Percentiles rank a stretch among this genome's conserved stretches.
Evolutionary conservation across 2,329 filamentous ascomycete species (phyloP).

Genomic region (Dryadomyces quercus-mongolicae): DNA sequence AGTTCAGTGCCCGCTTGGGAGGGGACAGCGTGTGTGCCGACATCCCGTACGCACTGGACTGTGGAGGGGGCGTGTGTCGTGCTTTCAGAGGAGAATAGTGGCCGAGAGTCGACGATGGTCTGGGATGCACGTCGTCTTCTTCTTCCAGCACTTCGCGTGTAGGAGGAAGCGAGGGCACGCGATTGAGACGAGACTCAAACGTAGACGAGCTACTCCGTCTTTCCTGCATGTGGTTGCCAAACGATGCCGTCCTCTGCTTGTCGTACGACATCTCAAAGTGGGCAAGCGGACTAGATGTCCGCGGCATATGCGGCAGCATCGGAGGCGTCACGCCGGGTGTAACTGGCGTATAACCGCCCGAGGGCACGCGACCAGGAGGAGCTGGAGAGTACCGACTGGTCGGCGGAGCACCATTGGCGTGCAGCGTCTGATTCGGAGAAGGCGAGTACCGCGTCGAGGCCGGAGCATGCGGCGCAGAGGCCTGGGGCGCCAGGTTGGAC

Average conservation of each 20-base stretch:
- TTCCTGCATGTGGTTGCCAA: conserved; percentile 23
- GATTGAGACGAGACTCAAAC: conserved; percentile 41
- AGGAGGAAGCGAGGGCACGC: conserved; percentile 45
- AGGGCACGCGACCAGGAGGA: conserved; percentile 25
- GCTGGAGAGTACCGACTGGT: conserved; percentile 43
- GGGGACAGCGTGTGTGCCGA: conserved; percentile 32
- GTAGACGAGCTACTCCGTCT: conserved; percentile 37
- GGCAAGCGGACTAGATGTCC: conserved; percentile 54
- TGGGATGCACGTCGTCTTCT: conserved; percentile 27
- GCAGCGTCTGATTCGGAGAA: conserved; percentile 27
- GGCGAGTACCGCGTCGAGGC: conserved; percentile 47
- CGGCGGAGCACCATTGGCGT: conserved; percentile 27
- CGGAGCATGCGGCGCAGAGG: conserved; percentile 15
- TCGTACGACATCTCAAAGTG: conserved; percentile 46
- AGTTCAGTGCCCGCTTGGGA: conserved; percentile 42
- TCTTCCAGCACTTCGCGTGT: conserved; percentile 49
- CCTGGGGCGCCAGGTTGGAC: conserved; percentile 14
- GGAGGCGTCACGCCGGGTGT: conserved; percentile 27
- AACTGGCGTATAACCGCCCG: conserved; percentile 25
- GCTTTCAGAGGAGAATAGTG: conserved; percentile 6
- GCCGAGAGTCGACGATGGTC: conserved; percentile 9
- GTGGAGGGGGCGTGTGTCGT: conserved; percentile 38
- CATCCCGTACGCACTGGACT: background rate
- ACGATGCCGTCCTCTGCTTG: conserved; percentile 13
- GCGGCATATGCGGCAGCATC: conserved; percentile 44